phyloP scores from a whole-genome alignment of 495 filamentous ascomycete genomes.

The Xylaria castorea region DNA sequence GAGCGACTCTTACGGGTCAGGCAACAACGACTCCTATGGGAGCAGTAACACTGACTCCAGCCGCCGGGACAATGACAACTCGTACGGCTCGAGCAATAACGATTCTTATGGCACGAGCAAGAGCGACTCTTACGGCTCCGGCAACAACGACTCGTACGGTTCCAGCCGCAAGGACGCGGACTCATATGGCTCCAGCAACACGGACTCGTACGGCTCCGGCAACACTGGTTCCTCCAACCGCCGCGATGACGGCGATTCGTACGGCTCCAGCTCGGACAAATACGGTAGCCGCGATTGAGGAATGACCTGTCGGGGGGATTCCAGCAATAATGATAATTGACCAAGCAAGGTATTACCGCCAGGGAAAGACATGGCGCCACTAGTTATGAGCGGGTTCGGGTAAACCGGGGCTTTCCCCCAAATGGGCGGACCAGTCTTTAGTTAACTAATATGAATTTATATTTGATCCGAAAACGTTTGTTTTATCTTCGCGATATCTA shows the following conservation, averaged over 20 bases:
- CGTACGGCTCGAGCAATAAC: conserved; percentile 33
- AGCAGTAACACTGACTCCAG: conserved; percentile 23
- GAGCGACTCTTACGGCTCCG: conserved; percentile 32
- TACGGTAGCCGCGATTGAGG: conserved; percentile 18
- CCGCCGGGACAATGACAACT: conserved; percentile 15
- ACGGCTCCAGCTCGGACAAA: conserved; percentile 32
- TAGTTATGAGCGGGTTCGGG: not conserved
- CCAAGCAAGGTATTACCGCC: not conserved
- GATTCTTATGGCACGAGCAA: conserved; percentile 9
- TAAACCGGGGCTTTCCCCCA: conserved; percentile 7
- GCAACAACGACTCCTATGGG: conserved; percentile 25
- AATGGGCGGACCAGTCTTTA: not conserved
- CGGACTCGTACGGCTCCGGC: conserved; percentile 32
- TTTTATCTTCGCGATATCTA: not conserved
- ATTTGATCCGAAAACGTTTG: not conserved
- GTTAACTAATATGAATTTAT: not conserved
- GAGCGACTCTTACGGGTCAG: conserved; percentile 20
- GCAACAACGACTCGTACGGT: conserved; percentile 11
- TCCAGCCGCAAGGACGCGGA: conserved; percentile 2
- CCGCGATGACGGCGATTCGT: conserved; percentile 26
- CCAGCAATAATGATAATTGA: not conserved
- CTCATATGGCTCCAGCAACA: conserved; percentile 34
- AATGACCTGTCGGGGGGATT: not conserved
- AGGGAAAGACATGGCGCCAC: not conserved
- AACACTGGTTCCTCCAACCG: conserved; percentile 24